A percentile compares a stretch with the other conserved stretches of the same genome.
Evolutionary conservation across 192 early-diverging fungal species (phyloP).

Genomic region (Spinellus fusiger): DNA sequence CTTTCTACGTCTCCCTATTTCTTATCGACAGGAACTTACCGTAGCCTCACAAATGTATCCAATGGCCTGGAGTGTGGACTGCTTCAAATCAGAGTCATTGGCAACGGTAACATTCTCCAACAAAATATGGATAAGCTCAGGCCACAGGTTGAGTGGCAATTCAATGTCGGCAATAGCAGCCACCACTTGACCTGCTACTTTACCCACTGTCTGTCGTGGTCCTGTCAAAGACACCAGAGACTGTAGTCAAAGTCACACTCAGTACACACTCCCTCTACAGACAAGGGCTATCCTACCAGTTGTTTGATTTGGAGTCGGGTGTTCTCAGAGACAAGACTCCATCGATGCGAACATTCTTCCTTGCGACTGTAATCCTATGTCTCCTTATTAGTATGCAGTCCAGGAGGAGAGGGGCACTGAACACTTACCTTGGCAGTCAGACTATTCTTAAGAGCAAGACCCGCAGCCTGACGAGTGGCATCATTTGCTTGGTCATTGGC

Average conservation of each 20-base stretch:
- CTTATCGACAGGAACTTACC: conserved; percentile 47
- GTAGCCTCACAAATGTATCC: conserved; percentile 92
- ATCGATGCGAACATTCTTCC: conserved; percentile 56
- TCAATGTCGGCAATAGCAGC: conserved; percentile 93
- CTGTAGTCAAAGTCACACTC: conserved; percentile 20
- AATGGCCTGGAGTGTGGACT: conserved; percentile 81
- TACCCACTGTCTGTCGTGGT: conserved; percentile 49
- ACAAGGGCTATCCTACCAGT: too few species aligned
- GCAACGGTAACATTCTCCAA: conserved; percentile 67
- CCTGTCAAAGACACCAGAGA: conserved; percentile 49
- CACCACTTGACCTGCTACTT: conserved; percentile 74
- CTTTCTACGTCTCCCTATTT: too few species aligned
- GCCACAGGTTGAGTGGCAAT: conserved; percentile 83
- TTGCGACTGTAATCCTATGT: conserved; percentile 45
- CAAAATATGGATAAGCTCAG: conserved; percentile 76
- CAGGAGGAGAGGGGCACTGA: neutral
- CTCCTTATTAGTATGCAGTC: neutral
- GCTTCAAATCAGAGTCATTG: conserved; percentile 65
- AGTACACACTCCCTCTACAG: too few species aligned
- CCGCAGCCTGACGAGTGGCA: conserved; percentile 73
- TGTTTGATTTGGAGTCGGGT: conserved; percentile 64
- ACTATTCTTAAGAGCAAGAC: conserved; percentile 91
- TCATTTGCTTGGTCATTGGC: conserved; percentile 63
- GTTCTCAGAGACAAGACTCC: conserved; percentile 54
- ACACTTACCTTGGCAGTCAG: conserved; percentile 72